These are phyloP conservation scores for Sodiomyces alkalinus DNA, from an alignment of 2,329 filamentous ascomycete species.

Conservation along the genomic window DNA sequence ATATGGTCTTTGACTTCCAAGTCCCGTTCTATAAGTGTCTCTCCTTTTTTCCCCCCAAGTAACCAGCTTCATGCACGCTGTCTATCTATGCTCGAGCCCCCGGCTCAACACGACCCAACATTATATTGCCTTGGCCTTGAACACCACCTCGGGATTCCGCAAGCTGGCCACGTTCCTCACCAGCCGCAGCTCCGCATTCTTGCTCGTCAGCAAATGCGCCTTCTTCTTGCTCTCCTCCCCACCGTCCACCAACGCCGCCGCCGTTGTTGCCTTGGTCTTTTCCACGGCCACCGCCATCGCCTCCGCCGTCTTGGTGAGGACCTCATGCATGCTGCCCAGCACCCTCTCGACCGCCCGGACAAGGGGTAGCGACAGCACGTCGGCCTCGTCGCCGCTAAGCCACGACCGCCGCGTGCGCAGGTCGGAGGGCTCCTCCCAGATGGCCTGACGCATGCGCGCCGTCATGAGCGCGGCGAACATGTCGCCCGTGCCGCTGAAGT, in stretches of 20 bases:
- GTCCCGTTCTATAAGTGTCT: not conserved
- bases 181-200: slow-evolving; percentile 78
- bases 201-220: slow-evolving; percentile 54
- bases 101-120: not conserved
- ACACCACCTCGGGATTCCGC: slow-evolving; percentile 47
- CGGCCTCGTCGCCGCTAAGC: slow-evolving; percentile 60
- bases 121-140: slow-evolving; percentile 40
- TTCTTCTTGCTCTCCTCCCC: slow-evolving; percentile 35
- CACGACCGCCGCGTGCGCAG: slow-evolving; percentile 46
- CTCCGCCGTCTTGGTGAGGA: slow-evolving; percentile 54
- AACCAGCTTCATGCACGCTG: not conserved
- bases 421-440: slow-evolving; percentile 24
- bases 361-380: slow-evolving; percentile 58
- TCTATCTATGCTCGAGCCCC: not conserved
- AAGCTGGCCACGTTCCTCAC: slow-evolving; percentile 60
- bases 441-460: slow-evolving; percentile 74
- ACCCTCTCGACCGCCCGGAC: slow-evolving; percentile 76
- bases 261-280: slow-evolving; percentile 24
- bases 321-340: slow-evolving; percentile 79
- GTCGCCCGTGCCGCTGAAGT: slow-evolving; percentile 93
- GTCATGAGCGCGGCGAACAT: slow-evolving; percentile 95
- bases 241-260: slow-evolving; percentile 13
- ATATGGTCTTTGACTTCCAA: slow-evolving; percentile 2
- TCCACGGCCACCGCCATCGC: slow-evolving; percentile 40
- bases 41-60: not conserved